Evolutionary conservation across 805 yeast genomes (phyloP).

Genomic region (Metschnikowia henanensis): DNA sequence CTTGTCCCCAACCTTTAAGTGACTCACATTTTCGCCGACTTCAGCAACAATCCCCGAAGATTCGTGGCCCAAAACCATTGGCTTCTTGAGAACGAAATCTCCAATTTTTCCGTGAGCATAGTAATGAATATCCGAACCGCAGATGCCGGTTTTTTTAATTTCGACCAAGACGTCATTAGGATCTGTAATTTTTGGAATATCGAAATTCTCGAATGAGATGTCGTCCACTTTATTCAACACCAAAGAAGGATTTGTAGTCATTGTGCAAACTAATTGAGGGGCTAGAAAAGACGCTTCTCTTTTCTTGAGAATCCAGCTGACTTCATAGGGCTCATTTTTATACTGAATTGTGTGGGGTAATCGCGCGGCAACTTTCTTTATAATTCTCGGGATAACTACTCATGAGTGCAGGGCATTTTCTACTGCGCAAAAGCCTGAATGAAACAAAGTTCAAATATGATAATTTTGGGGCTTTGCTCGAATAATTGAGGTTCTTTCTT

Average conservation of each 20-base stretch:
- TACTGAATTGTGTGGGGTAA: no score
- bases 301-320: not conserved
- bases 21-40: constrained; percentile 64
- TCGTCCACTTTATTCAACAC: constrained; percentile 65
- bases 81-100: constrained; percentile 65
- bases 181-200: constrained; percentile 60
- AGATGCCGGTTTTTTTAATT: constrained; percentile 82
- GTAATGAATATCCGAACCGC: constrained; percentile 87
- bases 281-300: not conserved
- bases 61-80: constrained; percentile 91
- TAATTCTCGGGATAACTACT: no score
- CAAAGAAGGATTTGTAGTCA: constrained; percentile 48
- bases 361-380: no score
- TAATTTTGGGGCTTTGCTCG: no score
- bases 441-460: no score
- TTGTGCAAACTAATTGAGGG: constrained; percentile 1
- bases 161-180: constrained; percentile 72
- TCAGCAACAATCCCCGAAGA: constrained; percentile 75
- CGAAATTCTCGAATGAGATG: constrained; percentile 65
- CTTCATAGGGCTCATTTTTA: no score
- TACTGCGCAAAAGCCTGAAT: no score
- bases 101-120: constrained; percentile 81
- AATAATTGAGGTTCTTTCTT: no score
- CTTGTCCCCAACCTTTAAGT: constrained; percentile 74
- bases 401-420: no score